Base-by-base conservation (phyloP, 2,329 filamentous ascomycete genomes). In the Pseudocercospora cruenta region DNA sequence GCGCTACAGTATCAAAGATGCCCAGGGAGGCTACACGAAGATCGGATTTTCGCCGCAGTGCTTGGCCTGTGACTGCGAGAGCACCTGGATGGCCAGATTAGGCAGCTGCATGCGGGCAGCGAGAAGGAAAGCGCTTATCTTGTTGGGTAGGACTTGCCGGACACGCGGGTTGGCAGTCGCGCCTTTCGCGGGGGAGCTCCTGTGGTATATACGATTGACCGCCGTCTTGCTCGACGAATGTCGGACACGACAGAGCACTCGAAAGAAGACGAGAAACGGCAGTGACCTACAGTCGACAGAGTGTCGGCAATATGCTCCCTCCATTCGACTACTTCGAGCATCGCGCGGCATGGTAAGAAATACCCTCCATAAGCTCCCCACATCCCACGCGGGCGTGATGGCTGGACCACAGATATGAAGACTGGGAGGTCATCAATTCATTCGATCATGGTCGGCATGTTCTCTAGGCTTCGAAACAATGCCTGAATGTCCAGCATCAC, bases 311-410 rank as follows among this genome's bases (percentile, higher is more conserved):
- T 16, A 77, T 77, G 75, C 60, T 77, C 22, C 72, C 76, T 28
- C 83, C 87, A 3, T 84, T 87, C 63, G 86, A 88, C 69, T 93
- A 92, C 75, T 83, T 92, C 72, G 86, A 90, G 74, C 91, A 93
- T 78, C 85, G 85, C 71, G 85, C 85, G 67, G 89, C 90, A 78
- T 91, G 91, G 91, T 93, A 82, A 77, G 85, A 26, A 47, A 59
- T 19, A 53, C 21, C 21, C n/a, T 57, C 36, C 26, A 36, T 54
- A 8, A 22, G 24, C 33, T 31, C 62, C 69, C 64, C 65, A 58
- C 66, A 60, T 65, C 65, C 68, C 68, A 64, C 68, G 66, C 63
- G 33, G 53, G 53, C 33, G 12, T 36, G 33, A 36, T 36, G 33
- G 33, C 33, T 36, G 33, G 33, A 36, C 33, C 10, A 36, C 33